These are phyloP conservation scores for Cardamine resedifolia DNA, from an alignment of 345 rosid species.

Conservation along the genomic window DNA sequence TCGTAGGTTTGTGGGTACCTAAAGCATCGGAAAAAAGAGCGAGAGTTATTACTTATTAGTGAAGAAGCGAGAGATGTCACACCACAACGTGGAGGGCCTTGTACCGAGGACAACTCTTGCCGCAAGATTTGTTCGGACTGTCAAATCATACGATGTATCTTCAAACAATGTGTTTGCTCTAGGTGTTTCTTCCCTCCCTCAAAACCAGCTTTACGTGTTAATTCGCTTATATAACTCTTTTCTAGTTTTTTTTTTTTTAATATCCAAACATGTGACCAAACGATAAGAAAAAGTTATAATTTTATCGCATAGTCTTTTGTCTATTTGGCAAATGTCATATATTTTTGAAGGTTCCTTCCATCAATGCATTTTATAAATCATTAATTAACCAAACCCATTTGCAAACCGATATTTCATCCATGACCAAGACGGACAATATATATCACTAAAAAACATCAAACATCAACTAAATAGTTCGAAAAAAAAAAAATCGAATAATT, in stretches of 20 bases:
- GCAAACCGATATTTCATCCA: slow-evolving; percentile 20
- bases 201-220: background rate
- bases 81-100: background rate
- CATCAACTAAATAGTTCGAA: background rate
- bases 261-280: background rate
- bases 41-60: background rate
- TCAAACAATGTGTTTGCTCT: background rate
- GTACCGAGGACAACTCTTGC: background rate
- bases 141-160: background rate
- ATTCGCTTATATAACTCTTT: background rate
- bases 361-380: slow-evolving; percentile 3
- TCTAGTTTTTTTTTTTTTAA: background rate
- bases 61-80: background rate
- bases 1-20: slow-evolving; percentile 5
- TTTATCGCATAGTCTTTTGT: background rate
- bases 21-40: background rate
- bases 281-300: background rate
- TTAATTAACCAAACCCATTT: background rate
- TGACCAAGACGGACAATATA: background rate
- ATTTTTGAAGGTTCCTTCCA: background rate
- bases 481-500: background rate
- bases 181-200: background rate
- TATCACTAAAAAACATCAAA: slow-evolving; percentile 8
- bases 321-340: background rate
- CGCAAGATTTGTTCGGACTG: background rate